Conservation (phyloP, 768 basidiomycete species). For the Amanita pseudoporphyria region DNA sequence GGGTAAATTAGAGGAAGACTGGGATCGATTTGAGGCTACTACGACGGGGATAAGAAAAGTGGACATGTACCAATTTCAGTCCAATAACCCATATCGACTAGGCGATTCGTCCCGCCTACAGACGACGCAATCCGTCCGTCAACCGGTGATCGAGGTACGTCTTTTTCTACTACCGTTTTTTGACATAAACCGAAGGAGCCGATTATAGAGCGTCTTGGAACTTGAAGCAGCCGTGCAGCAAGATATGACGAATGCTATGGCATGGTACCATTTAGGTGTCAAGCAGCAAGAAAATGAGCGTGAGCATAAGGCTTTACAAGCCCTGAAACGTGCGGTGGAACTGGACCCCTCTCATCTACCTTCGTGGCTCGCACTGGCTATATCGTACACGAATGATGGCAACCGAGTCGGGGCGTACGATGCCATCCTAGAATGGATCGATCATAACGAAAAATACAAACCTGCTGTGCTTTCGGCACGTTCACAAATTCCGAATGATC, state of each 20-base stretch:
- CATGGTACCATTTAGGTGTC: conserved; percentile 91
- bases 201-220: conserved; percentile 68
- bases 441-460: conserved; percentile 48
- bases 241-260: conserved; percentile 55
- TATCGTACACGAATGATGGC: conserved; percentile 87
- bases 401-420: conserved; percentile 65
- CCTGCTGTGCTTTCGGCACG: conserved; percentile 33
- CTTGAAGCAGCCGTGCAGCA: conserved; percentile 84
- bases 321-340: conserved; percentile 70
- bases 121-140: conserved; percentile 25
- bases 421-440: conserved; percentile 81
- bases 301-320: conserved; percentile 81
- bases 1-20: conserved; percentile 63
- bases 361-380: conserved; percentile 84
- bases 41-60: conserved; percentile 50
- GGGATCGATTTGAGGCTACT: conserved; percentile 79
- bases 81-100: conserved; percentile 68
- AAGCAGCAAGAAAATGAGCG: conserved; percentile 98
- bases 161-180: conserved; percentile 1
- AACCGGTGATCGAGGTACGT: conserved; percentile 34
- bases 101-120: conserved; percentile 49
- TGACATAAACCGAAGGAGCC: conserved; percentile 10
- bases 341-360: conserved; percentile 69
- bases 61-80: conserved; percentile 60
- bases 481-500: conserved; percentile 19